Conservation (phyloP, 805 yeast species). For the Cyberlindnera xylosilytica region DNA sequence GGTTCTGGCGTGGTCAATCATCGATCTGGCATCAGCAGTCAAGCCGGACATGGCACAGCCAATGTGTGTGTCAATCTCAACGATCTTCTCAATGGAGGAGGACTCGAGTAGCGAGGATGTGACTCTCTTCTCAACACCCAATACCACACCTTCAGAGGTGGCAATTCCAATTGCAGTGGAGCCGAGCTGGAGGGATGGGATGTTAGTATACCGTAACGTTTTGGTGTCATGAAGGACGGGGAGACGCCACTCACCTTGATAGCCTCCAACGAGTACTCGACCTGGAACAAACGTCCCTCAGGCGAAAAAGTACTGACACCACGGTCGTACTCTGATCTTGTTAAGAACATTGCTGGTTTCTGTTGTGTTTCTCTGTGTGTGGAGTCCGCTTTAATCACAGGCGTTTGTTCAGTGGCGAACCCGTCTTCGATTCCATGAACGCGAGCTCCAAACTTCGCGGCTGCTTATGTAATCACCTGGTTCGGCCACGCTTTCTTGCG, state of each 20-base stretch:
- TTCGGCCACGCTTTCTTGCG: background rate
- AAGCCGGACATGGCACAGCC: slow-evolving; percentile 99
- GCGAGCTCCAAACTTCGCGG: slow-evolving; percentile 4
- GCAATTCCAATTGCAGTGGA: slow-evolving; percentile 97
- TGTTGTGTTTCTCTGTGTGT: background rate
- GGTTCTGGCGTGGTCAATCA: slow-evolving; percentile 98
- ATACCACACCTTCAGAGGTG: slow-evolving; percentile 91
- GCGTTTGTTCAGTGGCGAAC: no score
- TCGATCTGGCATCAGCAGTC: slow-evolving; percentile 97
- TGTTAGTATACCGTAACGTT: no score
- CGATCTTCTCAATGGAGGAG: slow-evolving; percentile 91
- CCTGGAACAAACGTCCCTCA: slow-evolving; percentile 97
- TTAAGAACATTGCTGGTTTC: slow-evolving; percentile 68
- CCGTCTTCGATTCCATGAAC: no score
- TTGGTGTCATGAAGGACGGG: background rate
- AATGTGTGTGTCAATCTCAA: slow-evolving; percentile 89
- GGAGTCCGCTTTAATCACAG: no score
- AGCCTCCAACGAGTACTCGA: slow-evolving; percentile 96
- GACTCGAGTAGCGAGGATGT: slow-evolving; percentile 89
- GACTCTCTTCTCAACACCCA: slow-evolving; percentile 96
- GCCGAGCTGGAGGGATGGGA: no score
- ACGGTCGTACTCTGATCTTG: slow-evolving; percentile 99
- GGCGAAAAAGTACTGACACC: slow-evolving; percentile 99
- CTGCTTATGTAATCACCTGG: no score
- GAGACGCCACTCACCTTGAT: slow-evolving; percentile 56